Conservation (phyloP, 2,329 filamentous ascomycete species). For the Paracoccidioides lutzii region DNA sequence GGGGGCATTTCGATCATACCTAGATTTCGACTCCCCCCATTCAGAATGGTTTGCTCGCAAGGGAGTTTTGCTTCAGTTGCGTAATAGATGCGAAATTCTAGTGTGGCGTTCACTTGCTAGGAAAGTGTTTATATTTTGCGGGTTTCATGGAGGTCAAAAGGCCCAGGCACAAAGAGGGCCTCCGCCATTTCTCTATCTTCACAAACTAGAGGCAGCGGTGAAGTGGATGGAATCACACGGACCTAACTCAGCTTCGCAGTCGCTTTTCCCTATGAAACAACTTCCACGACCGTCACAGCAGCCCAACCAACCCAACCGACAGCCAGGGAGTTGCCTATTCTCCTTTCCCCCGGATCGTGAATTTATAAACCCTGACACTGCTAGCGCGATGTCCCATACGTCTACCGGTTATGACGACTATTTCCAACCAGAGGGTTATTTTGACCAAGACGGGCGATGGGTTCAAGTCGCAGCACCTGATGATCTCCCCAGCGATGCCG, state of each 20-base stretch:
- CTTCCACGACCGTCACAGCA: not conserved
- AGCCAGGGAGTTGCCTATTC: constrained; percentile 10
- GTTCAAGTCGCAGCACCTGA: constrained; percentile 4
- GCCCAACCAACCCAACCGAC: not conserved
- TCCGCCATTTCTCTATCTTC: constrained; percentile 61
- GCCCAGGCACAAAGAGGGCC: constrained; percentile 35
- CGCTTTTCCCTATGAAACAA: not conserved
- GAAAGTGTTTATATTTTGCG: constrained; percentile 64
- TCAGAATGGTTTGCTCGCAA: constrained; percentile 63
- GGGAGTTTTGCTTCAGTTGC: constrained; percentile 61
- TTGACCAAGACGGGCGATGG: constrained; percentile 20
- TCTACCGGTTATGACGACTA: constrained; percentile 25
- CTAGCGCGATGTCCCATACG: constrained; percentile 8
- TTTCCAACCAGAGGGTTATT: constrained; percentile 22
- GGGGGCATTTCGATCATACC: constrained; percentile 55
- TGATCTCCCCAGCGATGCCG: constrained; percentile 4
- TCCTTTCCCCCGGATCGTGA: constrained; percentile 22
- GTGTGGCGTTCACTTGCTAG: constrained; percentile 75
- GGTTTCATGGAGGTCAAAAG: constrained; percentile 47
- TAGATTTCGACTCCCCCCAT: constrained; percentile 42
- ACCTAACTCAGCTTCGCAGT: not conserved
- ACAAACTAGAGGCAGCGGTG: constrained; percentile 53
- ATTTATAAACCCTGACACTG: constrained; percentile 16
- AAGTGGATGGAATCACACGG: constrained; percentile 45
- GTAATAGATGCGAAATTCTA: constrained; percentile 64